Evolutionary conservation across 495 filamentous ascomycete genomes (phyloP).

Genomic region (Penicillium pancosmium): DNA sequence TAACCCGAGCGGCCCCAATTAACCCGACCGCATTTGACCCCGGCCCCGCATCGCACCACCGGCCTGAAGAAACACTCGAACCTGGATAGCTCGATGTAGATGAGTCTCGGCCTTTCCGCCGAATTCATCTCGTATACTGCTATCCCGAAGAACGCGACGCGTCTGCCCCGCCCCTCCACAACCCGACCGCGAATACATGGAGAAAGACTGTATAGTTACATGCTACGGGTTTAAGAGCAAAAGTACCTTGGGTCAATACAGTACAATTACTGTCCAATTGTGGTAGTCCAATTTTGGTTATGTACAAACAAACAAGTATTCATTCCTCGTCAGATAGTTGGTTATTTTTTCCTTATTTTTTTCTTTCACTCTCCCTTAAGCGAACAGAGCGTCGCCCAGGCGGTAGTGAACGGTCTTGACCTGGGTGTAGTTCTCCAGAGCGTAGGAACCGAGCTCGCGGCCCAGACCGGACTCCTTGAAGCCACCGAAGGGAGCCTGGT

Average conservation of each 20-base stretch:
- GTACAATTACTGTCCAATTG: slow-evolving; percentile 1
- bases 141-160: slow-evolving; percentile 6
- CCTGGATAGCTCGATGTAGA: not conserved
- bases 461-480: slow-evolving; percentile 94
- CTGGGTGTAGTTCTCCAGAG: slow-evolving; percentile 91
- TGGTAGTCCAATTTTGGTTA: slow-evolving; percentile 16
- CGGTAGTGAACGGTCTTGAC: slow-evolving; percentile 68
- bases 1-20: slow-evolving; percentile 18
- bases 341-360: not conserved
- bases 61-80: not conserved
- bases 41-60: slow-evolving; percentile 4
- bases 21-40: not conserved
- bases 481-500: slow-evolving; percentile 85
- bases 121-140: slow-evolving; percentile 1
- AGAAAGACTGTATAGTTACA: not conserved
- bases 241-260: not conserved
- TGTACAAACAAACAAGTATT: slow-evolving; percentile 13
- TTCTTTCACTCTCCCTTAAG: slow-evolving; percentile 27
- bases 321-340: slow-evolving; percentile 12
- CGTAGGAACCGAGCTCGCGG: slow-evolving; percentile 91
- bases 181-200: not conserved
- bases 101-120: not conserved
- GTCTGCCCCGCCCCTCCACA: not conserved
- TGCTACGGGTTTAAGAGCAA: not conserved
- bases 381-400: slow-evolving; percentile 66